Conservation (phyloP, 345 rosid species). For the Rhizophora apiculata region DNA sequence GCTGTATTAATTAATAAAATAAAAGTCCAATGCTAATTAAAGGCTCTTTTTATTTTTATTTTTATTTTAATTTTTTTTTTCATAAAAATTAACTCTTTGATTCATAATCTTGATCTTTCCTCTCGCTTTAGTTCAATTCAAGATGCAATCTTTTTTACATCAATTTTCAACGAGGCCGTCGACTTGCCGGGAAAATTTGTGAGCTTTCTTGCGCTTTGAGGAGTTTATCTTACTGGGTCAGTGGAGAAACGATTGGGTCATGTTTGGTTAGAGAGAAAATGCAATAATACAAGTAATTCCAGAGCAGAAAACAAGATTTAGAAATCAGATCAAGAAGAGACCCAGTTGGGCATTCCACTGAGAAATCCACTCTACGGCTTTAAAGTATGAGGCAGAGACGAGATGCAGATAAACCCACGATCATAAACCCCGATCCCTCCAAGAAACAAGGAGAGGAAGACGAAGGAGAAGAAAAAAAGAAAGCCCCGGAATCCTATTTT, state of each 20-base stretch:
- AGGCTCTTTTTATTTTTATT: too few relatives aligned
- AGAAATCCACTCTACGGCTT: slow-evolving; percentile 86
- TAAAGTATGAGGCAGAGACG: slow-evolving; percentile 40
- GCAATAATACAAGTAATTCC: slow-evolving; percentile 54
- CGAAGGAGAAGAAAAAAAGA: slow-evolving; percentile 6
- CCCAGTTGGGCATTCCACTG: slow-evolving; percentile 30
- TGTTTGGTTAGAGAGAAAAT: slow-evolving; percentile 47
- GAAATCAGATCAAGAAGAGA: slow-evolving; percentile 40
- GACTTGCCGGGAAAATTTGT: background rate
- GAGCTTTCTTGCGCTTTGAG: slow-evolving; percentile 19
- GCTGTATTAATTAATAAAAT: too few relatives aligned
- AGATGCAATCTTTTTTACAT: background rate
- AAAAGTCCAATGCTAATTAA: too few relatives aligned
- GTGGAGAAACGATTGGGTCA: slow-evolving; percentile 27
- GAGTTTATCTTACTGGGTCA: slow-evolving; percentile 21
- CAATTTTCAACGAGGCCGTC: background rate
- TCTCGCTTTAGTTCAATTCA: slow-evolving; percentile 12
- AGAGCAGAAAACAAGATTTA: slow-evolving; percentile 26
- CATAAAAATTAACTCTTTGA: slow-evolving; percentile 7
- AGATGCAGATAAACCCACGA: slow-evolving; percentile 1
- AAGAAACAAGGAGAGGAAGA: slow-evolving; percentile 1
- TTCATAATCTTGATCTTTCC: slow-evolving; percentile 20
- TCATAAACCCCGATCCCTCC: background rate
- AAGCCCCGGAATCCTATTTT: slow-evolving; percentile 2
- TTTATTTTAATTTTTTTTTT: too few relatives aligned